A percentile compares a stretch with the other conserved stretches of the same genome.
These are phyloP conservation scores for Lentinula guzmanii DNA, from an alignment of 768 basidiomycete species.

Conservation along the genomic window DNA sequence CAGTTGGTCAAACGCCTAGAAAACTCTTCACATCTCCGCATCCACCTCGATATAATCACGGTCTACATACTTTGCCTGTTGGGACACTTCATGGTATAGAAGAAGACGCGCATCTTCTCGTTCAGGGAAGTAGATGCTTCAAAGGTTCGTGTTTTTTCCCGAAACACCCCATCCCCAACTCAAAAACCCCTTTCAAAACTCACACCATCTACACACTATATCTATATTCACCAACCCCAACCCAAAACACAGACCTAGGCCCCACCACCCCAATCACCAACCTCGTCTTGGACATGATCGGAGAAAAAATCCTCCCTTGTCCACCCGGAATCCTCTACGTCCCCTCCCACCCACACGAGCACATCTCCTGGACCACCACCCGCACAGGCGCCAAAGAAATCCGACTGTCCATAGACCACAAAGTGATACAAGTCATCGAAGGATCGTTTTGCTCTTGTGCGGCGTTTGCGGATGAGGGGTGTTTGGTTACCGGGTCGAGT, in stretches of 20 bases:
- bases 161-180: too few relatives aligned
- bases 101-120: slow-evolving; percentile 72
- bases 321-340: slow-evolving; percentile 50
- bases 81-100: slow-evolving; percentile 72
- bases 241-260: slow-evolving; percentile 38
- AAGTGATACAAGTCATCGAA: slow-evolving; percentile 76
- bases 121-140: slow-evolving; percentile 48
- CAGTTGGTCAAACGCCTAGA: slow-evolving; percentile 89
- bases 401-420: slow-evolving; percentile 56
- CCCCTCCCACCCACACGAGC: slow-evolving; percentile 60
- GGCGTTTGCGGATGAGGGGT: slow-evolving; percentile 66
- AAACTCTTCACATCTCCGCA: slow-evolving; percentile 78
- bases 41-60: slow-evolving; percentile 68
- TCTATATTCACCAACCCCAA: neutral
- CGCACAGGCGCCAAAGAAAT: slow-evolving; percentile 46
- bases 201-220: neutral
- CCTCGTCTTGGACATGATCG: slow-evolving; percentile 52
- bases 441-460: slow-evolving; percentile 68
- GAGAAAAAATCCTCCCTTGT: slow-evolving; percentile 57
- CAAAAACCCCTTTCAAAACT: neutral
- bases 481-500: slow-evolving; percentile 73
- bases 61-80: slow-evolving; percentile 65
- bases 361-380: slow-evolving; percentile 58
- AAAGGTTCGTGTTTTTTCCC: slow-evolving; percentile 34
- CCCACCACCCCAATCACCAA: slow-evolving; percentile 36